Evolutionary conservation across 352 stramenopile species (phyloP), one percentile per base, ranked within the genome.

Genomic region (Aphanomyces euteiches): DNA sequence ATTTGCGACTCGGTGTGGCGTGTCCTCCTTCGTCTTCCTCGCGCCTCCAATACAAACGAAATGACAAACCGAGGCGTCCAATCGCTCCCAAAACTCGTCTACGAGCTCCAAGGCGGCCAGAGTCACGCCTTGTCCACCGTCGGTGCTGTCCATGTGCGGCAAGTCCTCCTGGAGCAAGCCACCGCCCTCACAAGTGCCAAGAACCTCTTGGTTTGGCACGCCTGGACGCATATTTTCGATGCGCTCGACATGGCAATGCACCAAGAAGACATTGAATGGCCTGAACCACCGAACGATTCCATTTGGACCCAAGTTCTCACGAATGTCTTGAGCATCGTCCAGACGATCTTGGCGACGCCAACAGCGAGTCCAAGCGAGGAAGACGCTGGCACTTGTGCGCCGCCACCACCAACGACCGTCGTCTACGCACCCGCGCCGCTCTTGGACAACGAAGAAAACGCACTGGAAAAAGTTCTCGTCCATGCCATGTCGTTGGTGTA

Each of bases 401-500:
- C 28, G 28, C 28, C 28, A 28, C 28, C 28, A 28, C 28, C 28
- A 28, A 28, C 28, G 28, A 28, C 45, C 13, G n/a, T 66, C 41
- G 37, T 56, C 10, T 66, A 66, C 21, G 10, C 37, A 19, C 37
- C 57, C 3, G 36, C 63, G 4, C 43, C 63, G 7, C 41, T 69
- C 12, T 10, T 61, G 12, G 63, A 69, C 50, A 17, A 61, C 50
- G 41, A 61, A 37, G 41, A 19, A 15, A 21, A 37, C 19, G 50
- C 43, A 10, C n/a, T 36, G 12, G 43, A 60, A 12, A 36, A 34
- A 43, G 36, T 56, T 17, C 4, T 69, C 4, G 50, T 47, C 15
- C 48, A 61, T 43, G 63, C 47, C 40, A 17, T 69, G 28, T 47
- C 28, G 45, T 64, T 69, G 50, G 15, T 69, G 15, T 45, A 12